Evolutionary conservation across 2,329 filamentous ascomycete genomes (phyloP), one percentile per base, ranked within the genome.

Genomic region (Aspergillus sp.): DNA sequence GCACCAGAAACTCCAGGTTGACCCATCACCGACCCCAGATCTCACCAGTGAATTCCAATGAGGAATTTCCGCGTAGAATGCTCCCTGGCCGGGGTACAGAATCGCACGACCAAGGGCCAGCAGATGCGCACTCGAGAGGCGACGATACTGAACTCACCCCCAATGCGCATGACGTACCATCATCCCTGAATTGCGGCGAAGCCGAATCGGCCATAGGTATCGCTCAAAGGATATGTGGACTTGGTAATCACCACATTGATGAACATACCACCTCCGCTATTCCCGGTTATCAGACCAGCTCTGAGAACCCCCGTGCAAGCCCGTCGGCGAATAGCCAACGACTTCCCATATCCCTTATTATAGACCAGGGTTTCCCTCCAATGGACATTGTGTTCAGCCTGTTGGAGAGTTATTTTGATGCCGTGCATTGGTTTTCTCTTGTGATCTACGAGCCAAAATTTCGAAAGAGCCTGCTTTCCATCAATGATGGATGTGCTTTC

Each of bases 381-480:
- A 60, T 64, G 10, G 60, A 71, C 1, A 47, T 71, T 6, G 68
- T 75, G 47, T 60, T 69, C n/a, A 57, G 66, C 18, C 65, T 78
- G 2, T 52, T 80, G 10, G 76, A 78, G 56, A 71, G 75, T 18
- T 80, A 80, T 52, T 77, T 79, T 54, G 69, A 73, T 52, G 65
- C 75, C 2, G 72, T 80, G 16, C 77, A 80, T 63, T 81, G 78
- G 77, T 80, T 81, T 56, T 79, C 77, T 16, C 67, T 80, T 4
- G 76, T 77, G 1, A 68, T 81, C 18, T 76, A 75, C 55, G 77
- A 79, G 54, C 77, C 77, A 1, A 75, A 69, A 26, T 78, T 80
- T 51, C 74, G 77, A 22, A 63, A 63, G 11, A 63, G 65, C 4
- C 71, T 76, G 26, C 59, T 66, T 10, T 71, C 71, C 7, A 67